Conservation (phyloP, 2,329 filamentous ascomycete genomes). For the Elsinoe necatrix region DNA sequence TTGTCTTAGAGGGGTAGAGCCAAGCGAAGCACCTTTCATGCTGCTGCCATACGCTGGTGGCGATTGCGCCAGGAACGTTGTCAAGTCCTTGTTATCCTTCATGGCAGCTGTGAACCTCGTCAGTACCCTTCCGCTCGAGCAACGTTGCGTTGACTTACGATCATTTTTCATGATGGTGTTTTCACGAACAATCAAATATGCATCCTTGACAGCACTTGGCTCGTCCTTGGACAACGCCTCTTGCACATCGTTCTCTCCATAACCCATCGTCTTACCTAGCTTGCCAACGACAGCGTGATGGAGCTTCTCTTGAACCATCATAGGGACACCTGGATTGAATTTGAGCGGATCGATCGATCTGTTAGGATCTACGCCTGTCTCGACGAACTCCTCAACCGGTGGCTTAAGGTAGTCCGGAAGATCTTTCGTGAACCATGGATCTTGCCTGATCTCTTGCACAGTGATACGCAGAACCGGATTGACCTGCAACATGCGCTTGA, state of each 20-base stretch:
- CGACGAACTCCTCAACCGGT: constrained; percentile 83
- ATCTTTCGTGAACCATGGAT: constrained; percentile 88
- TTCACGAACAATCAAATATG: constrained; percentile 94
- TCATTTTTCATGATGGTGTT: constrained; percentile 96
- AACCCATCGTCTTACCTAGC: constrained; percentile 96
- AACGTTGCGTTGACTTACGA: constrained; percentile 49
- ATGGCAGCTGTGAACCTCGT: constrained; percentile 41
- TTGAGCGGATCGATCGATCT: constrained; percentile 79
- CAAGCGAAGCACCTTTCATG: constrained; percentile 29
- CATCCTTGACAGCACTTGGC: constrained; percentile 96
- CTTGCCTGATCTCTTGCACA: constrained; percentile 83
- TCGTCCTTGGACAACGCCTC: constrained; percentile 87
- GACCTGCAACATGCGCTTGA: constrained; percentile 88
- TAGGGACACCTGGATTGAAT: constrained; percentile 69
- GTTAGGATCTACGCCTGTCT: constrained; percentile 87
- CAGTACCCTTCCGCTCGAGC: not conserved
- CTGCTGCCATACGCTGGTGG: constrained; percentile 36
- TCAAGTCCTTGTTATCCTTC: constrained; percentile 42
- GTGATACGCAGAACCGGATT: constrained; percentile 92
- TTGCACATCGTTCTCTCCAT: constrained; percentile 87
- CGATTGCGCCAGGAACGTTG: constrained; percentile 48
- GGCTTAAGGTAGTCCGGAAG: constrained; percentile 79
- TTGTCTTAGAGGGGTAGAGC: constrained; percentile 29
- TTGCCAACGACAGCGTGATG: constrained; percentile 91
- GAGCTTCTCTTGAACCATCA: constrained; percentile 75